Base-by-base conservation (phyloP, 257 asterid species). In the Anisodus tanguticus region DNA sequence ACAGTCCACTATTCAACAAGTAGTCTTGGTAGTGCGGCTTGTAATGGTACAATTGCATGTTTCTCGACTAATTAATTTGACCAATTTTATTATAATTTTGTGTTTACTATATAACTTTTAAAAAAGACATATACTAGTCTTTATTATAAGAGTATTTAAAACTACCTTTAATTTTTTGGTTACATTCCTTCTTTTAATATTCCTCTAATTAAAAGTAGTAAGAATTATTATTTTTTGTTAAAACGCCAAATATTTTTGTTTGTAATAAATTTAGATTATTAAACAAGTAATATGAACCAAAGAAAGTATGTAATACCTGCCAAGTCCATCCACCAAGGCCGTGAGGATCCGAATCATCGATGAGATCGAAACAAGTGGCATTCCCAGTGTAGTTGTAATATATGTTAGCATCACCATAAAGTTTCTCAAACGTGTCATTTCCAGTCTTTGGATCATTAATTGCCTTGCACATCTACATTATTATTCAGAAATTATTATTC, bases 251-350 rank as follows among this genome's bases (percentile, higher is more conserved):
- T n/a, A n/a, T n/a, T n/a, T n/a, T n/a, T n/a, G n/a, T n/a, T n/a
- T n/a, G n/a, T n/a, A n/a, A n/a, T n/a, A n/a, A n/a, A n/a, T n/a
- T n/a, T n/a, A n/a, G n/a, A n/a, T n/a, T 10, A 54, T 3, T 4
- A 12, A 17, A 7, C 11, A 60, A 19, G 19, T 60, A 60, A 19
- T 60, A 62, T 60, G 37, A 7, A 19, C n/a, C n/a, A n/a, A n/a
- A n/a, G n/a, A n/a, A n/a, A n/a, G n/a, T n/a, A 3, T 8, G 12
- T 19, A 74, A 4, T 86, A 92, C 98, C 98, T 95, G 99, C 99
- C 99, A 95, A 3, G 87, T 39, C 99, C 99, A 95, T 26, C 91
- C 97, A 16, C 87, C 89, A 10, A 92, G 92, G 7, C 93, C 99
- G 63, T 94, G 98, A 1, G 97, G 97, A 83, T 94, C 99, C 0